These are phyloP conservation scores for Funneliformis caledonium DNA, from an alignment of 371 early-diverging fungal species.

Conservation along the genomic window DNA sequence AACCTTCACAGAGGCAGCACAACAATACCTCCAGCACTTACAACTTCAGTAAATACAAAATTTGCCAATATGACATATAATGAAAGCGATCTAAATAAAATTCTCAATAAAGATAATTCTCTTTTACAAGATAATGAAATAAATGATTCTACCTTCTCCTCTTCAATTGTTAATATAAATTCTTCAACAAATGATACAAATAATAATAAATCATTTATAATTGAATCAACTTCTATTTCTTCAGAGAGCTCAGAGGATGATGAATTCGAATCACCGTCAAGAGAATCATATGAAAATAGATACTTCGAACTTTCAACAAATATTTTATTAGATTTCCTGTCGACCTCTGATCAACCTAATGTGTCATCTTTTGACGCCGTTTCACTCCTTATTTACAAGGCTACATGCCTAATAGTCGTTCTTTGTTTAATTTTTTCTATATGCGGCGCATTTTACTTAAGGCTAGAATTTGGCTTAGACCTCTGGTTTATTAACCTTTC, in stretches of 20 bases:
- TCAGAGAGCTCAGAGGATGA: constrained; percentile 24
- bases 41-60: too few species aligned
- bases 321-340: constrained; percentile 17
- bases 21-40: too few species aligned
- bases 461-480: background rate
- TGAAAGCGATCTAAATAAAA: background rate
- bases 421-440: background rate
- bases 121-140: background rate
- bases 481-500: background rate
- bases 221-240: background rate
- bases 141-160: background rate
- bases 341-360: background rate
- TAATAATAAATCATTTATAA: background rate
- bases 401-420: background rate
- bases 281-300: constrained; percentile 33
- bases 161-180: background rate
- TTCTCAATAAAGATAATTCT: background rate
- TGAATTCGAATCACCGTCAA: background rate
- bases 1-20: too few species aligned
- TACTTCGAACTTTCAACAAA: constrained; percentile 25
- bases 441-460: background rate
- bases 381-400: background rate
- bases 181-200: background rate
- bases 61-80: too few species aligned
- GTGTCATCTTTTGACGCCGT: background rate